Evolutionary conservation across 2,329 filamentous ascomycete species (phyloP), one percentile per base, ranked within the genome.

Genomic region (Aureobasidium zeae): DNA sequence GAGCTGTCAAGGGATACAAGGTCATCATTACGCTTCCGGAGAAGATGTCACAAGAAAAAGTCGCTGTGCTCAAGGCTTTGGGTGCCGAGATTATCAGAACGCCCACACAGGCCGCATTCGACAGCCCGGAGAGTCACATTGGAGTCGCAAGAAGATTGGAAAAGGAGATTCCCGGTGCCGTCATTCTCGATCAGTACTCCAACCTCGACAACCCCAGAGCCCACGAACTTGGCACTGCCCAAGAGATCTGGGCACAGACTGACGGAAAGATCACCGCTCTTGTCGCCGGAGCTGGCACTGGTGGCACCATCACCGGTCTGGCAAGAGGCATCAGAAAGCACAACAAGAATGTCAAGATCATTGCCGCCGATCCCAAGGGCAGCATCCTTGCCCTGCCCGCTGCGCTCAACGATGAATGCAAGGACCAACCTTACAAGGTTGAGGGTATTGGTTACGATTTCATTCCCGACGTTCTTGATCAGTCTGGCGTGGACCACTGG

Each of bases 381-480:
- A 94, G 86, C 47, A 87, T 96, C 53, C 73, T 98, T 36, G 91
- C 91, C 8, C 58, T 94, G 22, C 91, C 91, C 2, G 77, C 83
- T 52, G 57, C 64, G 5, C 69, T 98, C 53, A 98, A 98, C 63
- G 71, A 85, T 35, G 81, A 85, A 51, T 77, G 81, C 59, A 74
- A 76, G 48, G 89, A 95, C 58, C 79, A 86, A 63, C 72, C 81
- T 1, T 98, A 98, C 71, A 96, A 98, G 69, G 91, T 98, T 1
- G 91, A 98, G 68, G 91, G 91, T 31, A 98, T 98, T 56, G 91
- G 91, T 15, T 98, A 98, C 63, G 91, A 98, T 63, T 98, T 98
- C 63, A 83, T 98, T 48, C 91, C 93, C 5, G 86, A 96, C 17
- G 93, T 98, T 4, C 71, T 98, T 44, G 80, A 91, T 52, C 86